phyloP scores from a whole-genome alignment of 805 yeast genomes.

The Suhomyces faveliae region DNA sequence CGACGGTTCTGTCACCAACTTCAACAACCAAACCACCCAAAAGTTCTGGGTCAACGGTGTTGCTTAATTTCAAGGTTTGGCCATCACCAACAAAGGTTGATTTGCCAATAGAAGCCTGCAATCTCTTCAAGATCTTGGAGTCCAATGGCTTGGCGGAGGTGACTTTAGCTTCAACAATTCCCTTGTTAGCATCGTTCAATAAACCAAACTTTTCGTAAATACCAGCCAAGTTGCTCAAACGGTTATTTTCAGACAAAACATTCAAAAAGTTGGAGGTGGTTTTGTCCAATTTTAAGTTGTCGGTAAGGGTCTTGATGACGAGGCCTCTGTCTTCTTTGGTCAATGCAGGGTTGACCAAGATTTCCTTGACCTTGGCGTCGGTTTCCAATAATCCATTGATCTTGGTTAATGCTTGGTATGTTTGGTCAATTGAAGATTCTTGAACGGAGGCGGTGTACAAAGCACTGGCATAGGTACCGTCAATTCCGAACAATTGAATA shows the following conservation, averaged over 20 bases:
- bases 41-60: constrained; percentile 84
- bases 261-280: constrained; percentile 75
- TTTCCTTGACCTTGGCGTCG: constrained; percentile 62
- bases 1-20: constrained; percentile 96
- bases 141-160: constrained; percentile 87
- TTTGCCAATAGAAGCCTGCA: constrained; percentile 72
- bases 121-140: constrained; percentile 69
- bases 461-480: constrained; percentile 96
- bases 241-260: constrained; percentile 92
- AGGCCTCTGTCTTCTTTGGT: constrained; percentile 69
- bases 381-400: constrained; percentile 53
- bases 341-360: constrained; percentile 81
- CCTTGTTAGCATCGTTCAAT: constrained; percentile 85
- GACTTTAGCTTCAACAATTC: constrained; percentile 89
- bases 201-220: constrained; percentile 70
- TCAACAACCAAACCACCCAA: constrained; percentile 95
- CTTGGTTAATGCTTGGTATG: constrained; percentile 61
- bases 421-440: constrained; percentile 70
- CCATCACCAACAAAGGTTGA: constrained; percentile 82
- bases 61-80: constrained; percentile 80
- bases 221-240: constrained; percentile 67
- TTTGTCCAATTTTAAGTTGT: constrained; percentile 54
- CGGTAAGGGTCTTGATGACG: constrained; percentile 61
- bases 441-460: constrained; percentile 88
- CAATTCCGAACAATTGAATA: constrained; percentile 89